Evolutionary conservation across 768 basidiomycete species (phyloP), one percentile per base, ranked within the genome.

Genomic region (Tylopilus cervinicoccineus): DNA sequence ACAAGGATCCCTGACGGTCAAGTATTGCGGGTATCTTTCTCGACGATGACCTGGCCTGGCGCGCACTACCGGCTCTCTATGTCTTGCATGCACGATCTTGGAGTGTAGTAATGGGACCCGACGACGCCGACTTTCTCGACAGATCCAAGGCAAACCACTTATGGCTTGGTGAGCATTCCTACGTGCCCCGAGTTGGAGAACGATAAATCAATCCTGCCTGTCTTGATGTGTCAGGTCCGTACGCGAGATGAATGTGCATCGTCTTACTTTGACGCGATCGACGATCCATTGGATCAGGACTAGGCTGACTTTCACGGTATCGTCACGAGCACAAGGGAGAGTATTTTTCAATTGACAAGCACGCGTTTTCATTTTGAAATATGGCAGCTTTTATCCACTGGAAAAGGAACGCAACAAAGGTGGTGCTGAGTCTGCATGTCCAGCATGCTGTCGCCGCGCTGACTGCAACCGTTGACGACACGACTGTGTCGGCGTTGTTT

Each of bases 281-380:
- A 86, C 53, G 83, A 84, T 26, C 51, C 48, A 29, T 22, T 39
- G 43, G 88, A 86, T 56, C 83, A 84, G 56, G 70, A 70, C 24
- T 68, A 81, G 28, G 86, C 84, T 4, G 78, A 86, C 80, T 43
- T 43, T 24, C 17, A 32, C n/a, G 43, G 22, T 22, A 73, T 86
- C 38, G 83, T 81, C 28, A 86, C 86, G 81, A 82, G 85, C 39
- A 84, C 85, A 2, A 83, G 77, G 29, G n/a, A n/a, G n/a, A n/a
- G n/a, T n/a, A n/a, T n/a, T n/a, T n/a, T n/a, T n/a, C n/a, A n/a
- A n/a, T n/a, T 3, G 44, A 47, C 38, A 34, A 45, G 49, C 39
- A 38, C 4, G 38, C 40, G 8, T 39, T 31, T 16, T 12, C n/a
- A n/a, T n/a, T n/a, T n/a, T n/a, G n/a, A n/a, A n/a, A n/a, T n/a